phyloP scores from a whole-genome alignment of 2,329 filamentous ascomycete genomes.

The Coleophoma crateriformis region DNA sequence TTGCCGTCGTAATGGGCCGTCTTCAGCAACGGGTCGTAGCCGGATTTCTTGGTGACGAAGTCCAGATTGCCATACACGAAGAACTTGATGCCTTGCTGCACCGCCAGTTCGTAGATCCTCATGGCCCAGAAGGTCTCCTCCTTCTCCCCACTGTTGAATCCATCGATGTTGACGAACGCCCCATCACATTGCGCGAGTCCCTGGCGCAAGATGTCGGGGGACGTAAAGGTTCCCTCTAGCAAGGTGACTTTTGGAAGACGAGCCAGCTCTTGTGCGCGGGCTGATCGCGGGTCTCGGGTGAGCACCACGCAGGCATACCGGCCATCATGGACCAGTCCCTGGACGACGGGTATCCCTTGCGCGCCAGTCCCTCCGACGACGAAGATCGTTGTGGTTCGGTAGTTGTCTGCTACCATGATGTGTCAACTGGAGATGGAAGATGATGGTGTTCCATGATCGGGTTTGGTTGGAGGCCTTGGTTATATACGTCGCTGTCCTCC shows the following conservation, averaged over 20 bases:
- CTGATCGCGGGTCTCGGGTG: slow-evolving; percentile 38
- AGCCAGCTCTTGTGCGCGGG: slow-evolving; percentile 35
- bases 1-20: slow-evolving; percentile 43
- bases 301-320: slow-evolving; percentile 40
- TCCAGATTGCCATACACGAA: slow-evolving; percentile 40
- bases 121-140: slow-evolving; percentile 43
- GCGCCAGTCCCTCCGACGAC: slow-evolving; percentile 46
- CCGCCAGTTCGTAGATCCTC: slow-evolving; percentile 33
- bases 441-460: too few species aligned
- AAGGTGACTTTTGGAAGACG: slow-evolving; percentile 39
- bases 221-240: slow-evolving; percentile 40
- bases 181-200: slow-evolving; percentile 39
- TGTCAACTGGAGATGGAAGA: too few species aligned
- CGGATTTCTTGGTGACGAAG: slow-evolving; percentile 40
- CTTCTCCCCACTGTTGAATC: slow-evolving; percentile 47
- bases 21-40: slow-evolving; percentile 38
- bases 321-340: slow-evolving; percentile 33
- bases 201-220: slow-evolving; percentile 35
- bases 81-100: slow-evolving; percentile 37
- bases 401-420: too few species aligned
- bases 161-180: slow-evolving; percentile 50
- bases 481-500: too few species aligned
- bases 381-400: slow-evolving; percentile 19
- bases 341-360: slow-evolving; percentile 42
- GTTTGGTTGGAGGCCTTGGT: too few species aligned